Percentiles rank a stretch among this genome's conserved stretches.
Conservation (phyloP, 169 alveolate genomes). For the Babesia ovata region DNA sequence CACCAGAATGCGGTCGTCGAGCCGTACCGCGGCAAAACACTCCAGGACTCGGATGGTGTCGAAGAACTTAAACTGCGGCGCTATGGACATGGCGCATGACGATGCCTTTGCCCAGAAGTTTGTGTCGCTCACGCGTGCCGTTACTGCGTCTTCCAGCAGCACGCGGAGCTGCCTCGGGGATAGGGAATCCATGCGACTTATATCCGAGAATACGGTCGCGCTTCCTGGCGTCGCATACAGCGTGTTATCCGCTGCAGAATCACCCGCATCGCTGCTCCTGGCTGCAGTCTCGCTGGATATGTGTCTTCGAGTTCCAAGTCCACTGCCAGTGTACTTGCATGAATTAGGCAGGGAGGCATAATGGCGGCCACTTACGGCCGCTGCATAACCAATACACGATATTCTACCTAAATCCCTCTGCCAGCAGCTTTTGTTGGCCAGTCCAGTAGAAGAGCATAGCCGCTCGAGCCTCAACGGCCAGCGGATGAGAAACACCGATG, state of each 20-base stretch:
- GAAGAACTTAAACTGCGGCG: conserved; percentile 74
- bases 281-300: not conserved
- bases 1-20: conserved; percentile 65
- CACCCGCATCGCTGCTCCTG: not conserved
- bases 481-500: too few species aligned
- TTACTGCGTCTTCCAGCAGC: conserved; percentile 66
- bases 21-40: conserved; percentile 67
- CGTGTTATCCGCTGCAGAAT: not conserved
- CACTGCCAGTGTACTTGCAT: too few species aligned
- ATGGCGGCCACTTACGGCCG: too few species aligned
- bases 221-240: conserved; percentile 53
- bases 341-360: too few species aligned
- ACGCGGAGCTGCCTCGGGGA: conserved; percentile 71
- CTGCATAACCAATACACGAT: too few species aligned
- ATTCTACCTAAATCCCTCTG: too few species aligned
- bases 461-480: too few species aligned
- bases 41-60: conserved; percentile 70
- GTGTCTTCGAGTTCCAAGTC: not conserved
- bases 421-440: too few species aligned
- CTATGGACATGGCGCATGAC: conserved; percentile 56
- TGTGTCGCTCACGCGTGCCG: conserved; percentile 62
- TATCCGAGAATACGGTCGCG: conserved; percentile 60
- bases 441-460: too few species aligned
- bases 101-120: conserved; percentile 77
- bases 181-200: conserved; percentile 61